Conservation (phyloP, 495 filamentous ascomycete genomes). For the Copromyces sp. region DNA sequence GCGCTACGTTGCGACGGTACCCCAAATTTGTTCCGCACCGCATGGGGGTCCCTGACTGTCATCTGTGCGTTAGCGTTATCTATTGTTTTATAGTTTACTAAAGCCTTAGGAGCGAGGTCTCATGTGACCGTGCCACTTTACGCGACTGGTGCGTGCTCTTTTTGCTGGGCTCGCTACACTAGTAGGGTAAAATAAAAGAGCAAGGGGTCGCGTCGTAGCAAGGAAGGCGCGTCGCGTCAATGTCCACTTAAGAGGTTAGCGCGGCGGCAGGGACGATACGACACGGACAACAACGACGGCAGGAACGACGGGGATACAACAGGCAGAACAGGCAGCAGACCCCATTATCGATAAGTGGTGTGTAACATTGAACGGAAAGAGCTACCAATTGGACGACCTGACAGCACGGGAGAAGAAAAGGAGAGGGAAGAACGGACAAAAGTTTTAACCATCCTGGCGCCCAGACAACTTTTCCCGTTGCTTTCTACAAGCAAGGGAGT, state of each 20-base stretch:
- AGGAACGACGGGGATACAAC: neutral
- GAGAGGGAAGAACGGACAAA: neutral
- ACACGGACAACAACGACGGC: neutral
- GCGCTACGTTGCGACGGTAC: neutral
- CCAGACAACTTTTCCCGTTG: constrained; percentile 1
- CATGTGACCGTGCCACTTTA: constrained; percentile 17
- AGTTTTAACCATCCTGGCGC: constrained; percentile 1
- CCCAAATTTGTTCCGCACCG: neutral
- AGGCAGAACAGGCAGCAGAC: too few relatives aligned
- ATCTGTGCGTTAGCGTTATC: neutral
- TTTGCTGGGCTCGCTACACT: neutral
- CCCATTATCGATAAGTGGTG: too few relatives aligned
- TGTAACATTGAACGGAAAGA: too few relatives aligned
- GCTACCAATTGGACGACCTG: too few relatives aligned
- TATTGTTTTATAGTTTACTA: neutral
- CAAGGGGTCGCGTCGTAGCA: constrained; percentile 11
- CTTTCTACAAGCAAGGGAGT: neutral
- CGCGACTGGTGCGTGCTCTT: constrained; percentile 7
- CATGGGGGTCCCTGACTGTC: neutral
- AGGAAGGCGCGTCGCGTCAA: neutral
- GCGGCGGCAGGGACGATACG: neutral
- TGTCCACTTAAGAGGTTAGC: neutral
- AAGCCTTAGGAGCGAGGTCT: neutral
- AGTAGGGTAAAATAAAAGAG: neutral
- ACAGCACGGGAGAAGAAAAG: neutral